Conservation (phyloP, 352 stramenopile species). For the Phytophthora pisi region DNA sequence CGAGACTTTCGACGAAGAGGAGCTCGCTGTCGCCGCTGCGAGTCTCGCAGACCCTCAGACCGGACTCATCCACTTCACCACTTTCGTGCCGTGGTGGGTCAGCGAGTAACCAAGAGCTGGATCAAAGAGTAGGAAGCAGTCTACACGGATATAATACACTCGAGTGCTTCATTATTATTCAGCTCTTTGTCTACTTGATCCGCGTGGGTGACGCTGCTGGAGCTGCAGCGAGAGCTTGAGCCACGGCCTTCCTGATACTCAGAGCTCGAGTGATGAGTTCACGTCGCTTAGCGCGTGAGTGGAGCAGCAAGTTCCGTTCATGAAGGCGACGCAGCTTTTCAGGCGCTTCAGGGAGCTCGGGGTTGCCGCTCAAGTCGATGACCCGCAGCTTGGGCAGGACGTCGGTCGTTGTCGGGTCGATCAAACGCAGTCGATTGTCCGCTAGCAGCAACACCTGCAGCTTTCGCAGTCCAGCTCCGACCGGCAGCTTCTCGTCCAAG, state of each 20-base stretch:
- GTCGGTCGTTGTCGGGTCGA: slow-evolving; percentile 35
- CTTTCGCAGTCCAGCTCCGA: slow-evolving; percentile 36
- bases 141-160: neutral
- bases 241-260: slow-evolving; percentile 52
- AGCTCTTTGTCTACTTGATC: slow-evolving; percentile 18
- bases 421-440: slow-evolving; percentile 41
- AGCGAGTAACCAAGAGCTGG: slow-evolving; percentile 38
- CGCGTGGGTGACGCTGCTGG: slow-evolving; percentile 6
- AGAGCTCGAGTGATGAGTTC: slow-evolving; percentile 68
- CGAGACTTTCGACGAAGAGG: slow-evolving; percentile 64
- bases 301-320: slow-evolving; percentile 64
- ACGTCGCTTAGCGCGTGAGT: slow-evolving; percentile 62
- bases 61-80: slow-evolving; percentile 63
- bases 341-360: slow-evolving; percentile 35
- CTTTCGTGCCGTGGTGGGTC: slow-evolving; percentile 73
- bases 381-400: slow-evolving; percentile 38
- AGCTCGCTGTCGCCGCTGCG: slow-evolving; percentile 49
- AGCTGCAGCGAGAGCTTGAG: slow-evolving; percentile 33
- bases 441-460: slow-evolving; percentile 50
- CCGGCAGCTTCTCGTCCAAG: slow-evolving; percentile 32
- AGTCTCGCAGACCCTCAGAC: slow-evolving; percentile 59
- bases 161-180: neutral
- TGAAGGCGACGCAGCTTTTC: slow-evolving; percentile 69
- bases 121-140: neutral
- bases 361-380: slow-evolving; percentile 56